Base-by-base conservation (phyloP, 2,329 filamentous ascomycete genomes). In the Colletotrichum shisoi region DNA sequence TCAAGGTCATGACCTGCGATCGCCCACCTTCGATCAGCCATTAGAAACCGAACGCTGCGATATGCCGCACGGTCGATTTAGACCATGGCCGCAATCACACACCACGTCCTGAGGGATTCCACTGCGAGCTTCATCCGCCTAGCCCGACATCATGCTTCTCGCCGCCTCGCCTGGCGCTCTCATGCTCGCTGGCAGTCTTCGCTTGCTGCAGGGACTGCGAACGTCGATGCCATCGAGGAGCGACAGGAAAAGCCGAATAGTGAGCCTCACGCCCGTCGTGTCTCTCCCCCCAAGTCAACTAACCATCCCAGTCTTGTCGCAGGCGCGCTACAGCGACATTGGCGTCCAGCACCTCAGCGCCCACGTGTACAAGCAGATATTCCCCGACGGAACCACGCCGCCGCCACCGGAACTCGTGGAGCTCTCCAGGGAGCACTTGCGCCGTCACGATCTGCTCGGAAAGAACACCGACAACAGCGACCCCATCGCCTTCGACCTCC, bases 301-400 rank as follows among this genome's bases (percentile, higher is more conserved):
- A 21, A 64, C 49, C 66, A 72, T 67, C 24, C 46, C 69, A 84
- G 81, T 85, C 37, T 74, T 79, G 0, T 84, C 86, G 7, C 79
- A 85, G 63, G 83, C 92, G 56, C 89, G 95, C 71, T 92, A 91
- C 81, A 99, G 96, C 79, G 91, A 96, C 72, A 94, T 99, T 73
- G 93, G 92, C 60, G 92, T 99, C 45, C 95, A 99, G 79, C 94
- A 98, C 74, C 82, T 99, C 72, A 97, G 93, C 82, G 84, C 85
- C 67, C 85, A 94, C 81, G 84, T 99, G 51, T 92, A 94, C 77
- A 76, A 86, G 1, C 95, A 98, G 78, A 81, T 99, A 48, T 99
- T 99, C 74, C 87, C 86, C 4, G 79, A 82, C 45, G 81, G 80
- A 54, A 75, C 78, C 68, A 78, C 83, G 12, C 81, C 86, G 3